Evolutionary conservation across 2,329 filamentous ascomycete species (phyloP), one percentile per base, ranked within the genome.

Genomic region (Paecilomyces fulvus): DNA sequence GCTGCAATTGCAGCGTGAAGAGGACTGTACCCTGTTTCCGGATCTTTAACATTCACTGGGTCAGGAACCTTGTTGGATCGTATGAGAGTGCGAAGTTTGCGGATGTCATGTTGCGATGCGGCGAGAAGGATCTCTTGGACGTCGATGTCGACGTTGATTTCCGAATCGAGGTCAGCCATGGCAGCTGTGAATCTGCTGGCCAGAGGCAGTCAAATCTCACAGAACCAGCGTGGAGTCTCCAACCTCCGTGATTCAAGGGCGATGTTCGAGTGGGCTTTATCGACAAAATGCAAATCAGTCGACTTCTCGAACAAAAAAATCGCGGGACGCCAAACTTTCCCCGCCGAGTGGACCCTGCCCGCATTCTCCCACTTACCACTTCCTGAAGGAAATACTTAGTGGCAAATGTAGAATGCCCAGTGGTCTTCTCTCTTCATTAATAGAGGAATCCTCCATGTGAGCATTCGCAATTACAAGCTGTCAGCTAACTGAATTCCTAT

Each of bases 1-100:
- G 86, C 81, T n/a, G 90, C 87, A 68, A 97, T 89, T 43, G 91
- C 90, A 21, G 92, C 89, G 74, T 97, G 94, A 12, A 97, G 80
- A 9, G 92, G 91, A 8, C 91, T 91, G 72, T 87, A 90, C 58
- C 90, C 89, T 0, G 92, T 96, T 59, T 87, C 84, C 5, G 88
- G 82, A 67, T 97, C 92, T 72, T 92, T 90, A 3, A 87, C 84
- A 70, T 88, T 91, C 30, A 77, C 89, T 76, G 76, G 86, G 52
- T 80, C 83, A 3, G 75, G 69, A 14, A 64, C 57, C 3, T 64
- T 63, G 61, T 77, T 75, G 54, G 75, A 80, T 65, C 82, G 79
- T 59, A 95, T 82, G 7, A 95, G 81, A 56, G 81, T 80, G 69
- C 86, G 86, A 48, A 96, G 81, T 52, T 81, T 79, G 33, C 80